A percentile compares a stretch with the other conserved stretches of the same genome.
Evolutionary conservation across 139 green algal species (phyloP).

Genomic region (Deuterostichococcus epilithicus): DNA sequence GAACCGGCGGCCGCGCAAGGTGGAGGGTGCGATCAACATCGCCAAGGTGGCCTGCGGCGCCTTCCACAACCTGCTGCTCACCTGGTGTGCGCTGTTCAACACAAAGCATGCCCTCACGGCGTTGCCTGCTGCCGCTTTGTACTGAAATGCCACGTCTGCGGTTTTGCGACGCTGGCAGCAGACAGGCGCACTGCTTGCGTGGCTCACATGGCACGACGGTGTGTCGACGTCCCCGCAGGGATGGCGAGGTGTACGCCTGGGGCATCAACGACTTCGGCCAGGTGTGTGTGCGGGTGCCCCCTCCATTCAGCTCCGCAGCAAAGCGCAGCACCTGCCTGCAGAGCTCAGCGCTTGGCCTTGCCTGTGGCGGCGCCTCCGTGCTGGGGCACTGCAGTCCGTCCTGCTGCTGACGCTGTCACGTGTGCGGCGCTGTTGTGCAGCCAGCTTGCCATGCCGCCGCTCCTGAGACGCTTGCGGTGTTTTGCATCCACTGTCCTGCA

Average conservation of each 20-base stretch:
- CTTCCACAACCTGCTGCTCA: constrained; percentile 86
- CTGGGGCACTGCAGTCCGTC: no score
- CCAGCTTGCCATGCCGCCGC: no score
- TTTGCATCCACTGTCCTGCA: no score
- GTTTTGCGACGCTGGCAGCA: constrained; percentile 2
- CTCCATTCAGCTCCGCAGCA: background rate
- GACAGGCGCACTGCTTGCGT: background rate
- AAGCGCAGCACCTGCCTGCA: no score
- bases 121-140: background rate
- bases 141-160: background rate
- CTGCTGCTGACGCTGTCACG: no score
- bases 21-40: constrained; percentile 49
- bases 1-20: constrained; percentile 32
- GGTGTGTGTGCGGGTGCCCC: constrained; percentile 1
- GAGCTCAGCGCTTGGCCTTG: no score
- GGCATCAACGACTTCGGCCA: constrained; percentile 86
- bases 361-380: no score
- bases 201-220: background rate
- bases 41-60: constrained; percentile 69
- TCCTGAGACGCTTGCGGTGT: no score
- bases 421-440: no score
- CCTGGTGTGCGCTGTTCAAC: no score
- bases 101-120: no score
- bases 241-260: constrained; percentile 58
- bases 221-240: background rate